Conservation (phyloP, 257 asterid genomes). For the Solanum etuberosum region DNA sequence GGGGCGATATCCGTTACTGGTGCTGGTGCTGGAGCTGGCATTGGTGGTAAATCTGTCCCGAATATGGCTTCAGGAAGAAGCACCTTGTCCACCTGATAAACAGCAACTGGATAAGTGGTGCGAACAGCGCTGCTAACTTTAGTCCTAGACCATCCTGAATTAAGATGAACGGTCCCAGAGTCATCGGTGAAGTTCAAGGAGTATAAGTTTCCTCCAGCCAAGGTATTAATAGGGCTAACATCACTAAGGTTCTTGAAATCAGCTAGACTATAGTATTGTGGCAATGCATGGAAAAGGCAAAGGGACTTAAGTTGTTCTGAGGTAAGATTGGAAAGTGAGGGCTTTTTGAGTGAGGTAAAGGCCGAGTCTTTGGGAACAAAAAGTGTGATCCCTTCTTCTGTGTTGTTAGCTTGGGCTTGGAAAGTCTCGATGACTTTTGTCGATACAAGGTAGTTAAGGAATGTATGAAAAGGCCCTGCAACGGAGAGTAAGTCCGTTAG, state of each 20-base stretch:
- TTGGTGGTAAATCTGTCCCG: constrained; percentile 83
- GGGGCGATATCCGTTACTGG: constrained; percentile 37
- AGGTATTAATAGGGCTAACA: constrained; percentile 47
- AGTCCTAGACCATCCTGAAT: constrained; percentile 69
- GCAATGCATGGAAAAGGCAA: constrained; percentile 64
- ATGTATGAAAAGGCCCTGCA: constrained; percentile 73
- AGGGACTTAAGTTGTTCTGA: constrained; percentile 52
- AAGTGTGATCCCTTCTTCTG: constrained; percentile 65
- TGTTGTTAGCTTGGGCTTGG: constrained; percentile 68
- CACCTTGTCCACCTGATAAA: constrained; percentile 59
- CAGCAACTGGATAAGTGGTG: constrained; percentile 60
- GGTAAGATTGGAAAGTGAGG: constrained; percentile 54
- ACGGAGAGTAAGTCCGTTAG: constrained; percentile 54
- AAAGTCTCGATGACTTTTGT: constrained; percentile 58
- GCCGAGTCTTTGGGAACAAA: constrained; percentile 65
- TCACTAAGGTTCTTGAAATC: constrained; percentile 71
- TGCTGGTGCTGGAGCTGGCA: constrained; percentile 68
- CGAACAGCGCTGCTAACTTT: constrained; percentile 63
- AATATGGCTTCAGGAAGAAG: constrained; percentile 69
- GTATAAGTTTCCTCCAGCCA: constrained; percentile 44
- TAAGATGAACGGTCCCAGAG: constrained; percentile 40
- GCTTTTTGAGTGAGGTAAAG: constrained; percentile 37
- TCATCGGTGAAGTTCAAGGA: constrained; percentile 48
- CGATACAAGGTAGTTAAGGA: constrained; percentile 50
- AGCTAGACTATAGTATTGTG: constrained; percentile 57